A percentile compares a stretch with the other conserved stretches of the same genome.
Conservation (phyloP, 805 yeast species). For the Hanseniaspora lindneri region DNA sequence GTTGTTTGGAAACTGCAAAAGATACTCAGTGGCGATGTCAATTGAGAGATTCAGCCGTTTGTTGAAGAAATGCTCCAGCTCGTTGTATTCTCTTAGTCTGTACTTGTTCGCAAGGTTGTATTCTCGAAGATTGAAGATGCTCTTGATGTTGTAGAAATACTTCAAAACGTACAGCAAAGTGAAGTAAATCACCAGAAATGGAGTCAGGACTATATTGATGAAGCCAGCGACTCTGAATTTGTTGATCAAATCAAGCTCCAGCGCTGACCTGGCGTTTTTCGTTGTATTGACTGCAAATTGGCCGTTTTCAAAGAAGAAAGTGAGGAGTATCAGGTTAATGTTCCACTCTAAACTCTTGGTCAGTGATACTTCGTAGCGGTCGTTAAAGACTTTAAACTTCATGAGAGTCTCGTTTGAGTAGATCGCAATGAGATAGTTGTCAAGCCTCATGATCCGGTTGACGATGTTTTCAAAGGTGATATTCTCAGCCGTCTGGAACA, state of each 20-base stretch:
- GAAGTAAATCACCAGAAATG: conserved; percentile 75
- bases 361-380: conserved; percentile 32
- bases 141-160: conserved; percentile 84
- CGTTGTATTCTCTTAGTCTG: conserved; percentile 90
- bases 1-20: conserved; percentile 86
- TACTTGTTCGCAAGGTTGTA: conserved; percentile 92
- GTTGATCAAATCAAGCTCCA: conserved; percentile 59
- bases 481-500: conserved; percentile 45
- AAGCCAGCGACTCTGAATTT: conserved; percentile 82
- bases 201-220: conserved; percentile 69
- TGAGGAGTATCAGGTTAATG: conserved; percentile 72
- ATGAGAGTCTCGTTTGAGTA: conserved; percentile 27
- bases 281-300: conserved; percentile 58
- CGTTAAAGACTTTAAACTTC: conserved; percentile 4
- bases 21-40: conserved; percentile 68
- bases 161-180: conserved; percentile 73
- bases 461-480: conserved; percentile 91
- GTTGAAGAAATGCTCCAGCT: conserved; percentile 76
- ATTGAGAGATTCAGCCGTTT: conserved; percentile 66
- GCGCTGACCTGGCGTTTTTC: conserved; percentile 44
- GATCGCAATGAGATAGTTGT: conserved; percentile 83
- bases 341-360: conserved; percentile 94
- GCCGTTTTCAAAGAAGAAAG: conserved; percentile 33
- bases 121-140: conserved; percentile 48
- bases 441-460: conserved; percentile 89